These are phyloP conservation scores for Ricinus communis DNA, from an alignment of 345 rosid species.

Conservation along the genomic window DNA sequence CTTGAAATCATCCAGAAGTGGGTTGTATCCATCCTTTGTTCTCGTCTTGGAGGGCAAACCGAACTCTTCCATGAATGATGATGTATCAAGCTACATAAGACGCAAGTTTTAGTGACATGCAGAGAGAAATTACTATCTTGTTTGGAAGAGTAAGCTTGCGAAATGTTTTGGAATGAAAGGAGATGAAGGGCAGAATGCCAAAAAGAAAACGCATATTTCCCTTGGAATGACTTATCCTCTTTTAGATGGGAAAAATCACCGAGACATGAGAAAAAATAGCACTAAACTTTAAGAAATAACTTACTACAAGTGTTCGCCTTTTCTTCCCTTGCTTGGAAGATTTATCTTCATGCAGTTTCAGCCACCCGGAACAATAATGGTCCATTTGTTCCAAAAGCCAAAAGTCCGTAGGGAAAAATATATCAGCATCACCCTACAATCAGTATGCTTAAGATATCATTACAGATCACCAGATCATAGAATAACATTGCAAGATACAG, in stretches of 20 bases:
- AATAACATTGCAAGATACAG: neutral
- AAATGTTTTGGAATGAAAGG: too few species aligned
- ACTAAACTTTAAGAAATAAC: constrained; percentile 15
- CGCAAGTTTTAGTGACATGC: constrained; percentile 2
- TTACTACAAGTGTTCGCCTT: constrained; percentile 85
- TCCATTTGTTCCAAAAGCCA: constrained; percentile 88
- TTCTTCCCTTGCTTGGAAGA: constrained; percentile 69
- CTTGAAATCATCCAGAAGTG: constrained; percentile 90
- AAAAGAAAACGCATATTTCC: too few species aligned
- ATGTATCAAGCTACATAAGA: constrained; percentile 66
- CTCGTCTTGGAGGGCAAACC: constrained; percentile 84
- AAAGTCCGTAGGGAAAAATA: constrained; percentile 93
- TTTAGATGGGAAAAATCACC: neutral
- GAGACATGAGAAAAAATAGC: neutral
- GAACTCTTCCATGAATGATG: constrained; percentile 93
- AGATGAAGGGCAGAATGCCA: too few species aligned
- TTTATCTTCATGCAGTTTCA: constrained; percentile 47
- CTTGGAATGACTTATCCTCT: too few species aligned
- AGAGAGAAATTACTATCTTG: neutral
- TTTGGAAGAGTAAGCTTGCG: too few species aligned
- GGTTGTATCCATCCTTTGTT: constrained; percentile 91
- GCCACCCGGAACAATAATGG: constrained; percentile 88
- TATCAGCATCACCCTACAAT: constrained; percentile 96
- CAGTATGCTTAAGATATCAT: constrained; percentile 7
- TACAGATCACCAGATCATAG: neutral